Base-by-base conservation (phyloP, 495 filamentous ascomycete genomes). In the Lichina pygmaea region DNA sequence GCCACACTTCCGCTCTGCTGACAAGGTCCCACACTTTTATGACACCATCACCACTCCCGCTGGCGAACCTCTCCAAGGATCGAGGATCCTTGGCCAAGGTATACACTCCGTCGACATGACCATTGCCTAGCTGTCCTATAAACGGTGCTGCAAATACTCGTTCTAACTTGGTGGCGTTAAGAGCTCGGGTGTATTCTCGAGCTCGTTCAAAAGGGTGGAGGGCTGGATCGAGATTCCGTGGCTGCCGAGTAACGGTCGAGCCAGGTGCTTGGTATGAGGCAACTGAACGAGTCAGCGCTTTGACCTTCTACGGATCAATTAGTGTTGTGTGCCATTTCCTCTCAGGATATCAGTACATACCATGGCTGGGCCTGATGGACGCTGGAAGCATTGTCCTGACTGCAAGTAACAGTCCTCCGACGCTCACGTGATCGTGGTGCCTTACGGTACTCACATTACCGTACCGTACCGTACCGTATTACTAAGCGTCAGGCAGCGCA, bases 111-210 rank as follows among this genome's bases (percentile, higher is more conserved):
- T 97, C 89, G 11, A 95, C 80, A 62, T 97, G 89, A 32, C 89
- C 89, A 43, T 71, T 71, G 32, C 85, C 86, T 44, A 97, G 70
- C 53, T 93, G 80, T 0, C 66, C 78, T 39, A 97, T 61, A 57
- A 97, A 97, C 6, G 89, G 89, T 45, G 82, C 75, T 16, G 89
- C 86, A 55, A 95, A 94, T 73, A 97, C 85, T 50, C 89, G 77
- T 59, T 94, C 82, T 44, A 97, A 59, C 53, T 97, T 97, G 43
- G 81, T 80, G 7, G 86, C 85, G 72, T 86, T 94, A 53, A 85
- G 69, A 31, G 81, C 80, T 44, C 81, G 67, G 7, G 78, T 82
- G 56, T 95, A 95, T 62, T 97, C 89, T 57, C 91, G 68, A 42
- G 85, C 89, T 52, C 83, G 68, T 58, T 91, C 86, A 60, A 95